Evolutionary conservation across 2,329 filamentous ascomycete genomes (phyloP).

Genomic region (Cladosporium cucumerinum): DNA sequence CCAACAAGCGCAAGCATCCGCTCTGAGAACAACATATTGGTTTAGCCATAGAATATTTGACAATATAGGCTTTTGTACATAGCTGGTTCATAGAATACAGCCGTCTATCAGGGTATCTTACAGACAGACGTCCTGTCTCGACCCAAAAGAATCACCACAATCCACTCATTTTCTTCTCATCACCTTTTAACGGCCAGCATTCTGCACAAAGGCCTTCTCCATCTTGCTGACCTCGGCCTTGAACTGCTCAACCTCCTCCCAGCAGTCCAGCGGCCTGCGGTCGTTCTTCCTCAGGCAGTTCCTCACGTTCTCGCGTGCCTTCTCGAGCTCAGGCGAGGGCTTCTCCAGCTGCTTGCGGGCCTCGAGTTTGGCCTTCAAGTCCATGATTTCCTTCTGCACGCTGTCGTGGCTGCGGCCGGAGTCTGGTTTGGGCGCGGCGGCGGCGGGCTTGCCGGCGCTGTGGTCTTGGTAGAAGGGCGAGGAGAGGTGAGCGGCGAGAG

Average conservation of each 20-base stretch:
- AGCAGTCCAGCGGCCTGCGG: slow-evolving; percentile 86
- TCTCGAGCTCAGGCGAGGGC: slow-evolving; percentile 68
- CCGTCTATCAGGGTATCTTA: slow-evolving; percentile 14
- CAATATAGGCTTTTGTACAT: slow-evolving; percentile 12
- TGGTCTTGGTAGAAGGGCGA: slow-evolving; percentile 37
- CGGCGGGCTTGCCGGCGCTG: slow-evolving; percentile 29
- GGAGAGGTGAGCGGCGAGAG: slow-evolving; percentile 32
- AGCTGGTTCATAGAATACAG: slow-evolving; percentile 14
- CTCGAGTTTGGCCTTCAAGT: slow-evolving; percentile 49
- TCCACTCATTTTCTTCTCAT: no score
- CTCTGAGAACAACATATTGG: not conserved
- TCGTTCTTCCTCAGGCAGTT: slow-evolving; percentile 81
- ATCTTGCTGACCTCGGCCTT: slow-evolving; percentile 83
- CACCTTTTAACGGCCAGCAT: slow-evolving; percentile 54
- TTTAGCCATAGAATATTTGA: not conserved
- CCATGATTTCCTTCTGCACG: slow-evolving; percentile 57
- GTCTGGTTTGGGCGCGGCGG: slow-evolving; percentile 40
- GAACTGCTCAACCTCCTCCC: slow-evolving; percentile 86
- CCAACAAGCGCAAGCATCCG: not conserved
- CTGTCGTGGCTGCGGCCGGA: slow-evolving; percentile 47
- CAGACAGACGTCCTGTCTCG: slow-evolving; percentile 7
- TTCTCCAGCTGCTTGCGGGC: slow-evolving; percentile 57
- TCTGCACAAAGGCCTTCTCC: slow-evolving; percentile 85
- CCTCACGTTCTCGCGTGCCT: slow-evolving; percentile 71
- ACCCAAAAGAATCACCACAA: not conserved